Conservation (phyloP, 1,284 basidiomycete species). For the Rhodotorula mucilaginosa region DNA sequence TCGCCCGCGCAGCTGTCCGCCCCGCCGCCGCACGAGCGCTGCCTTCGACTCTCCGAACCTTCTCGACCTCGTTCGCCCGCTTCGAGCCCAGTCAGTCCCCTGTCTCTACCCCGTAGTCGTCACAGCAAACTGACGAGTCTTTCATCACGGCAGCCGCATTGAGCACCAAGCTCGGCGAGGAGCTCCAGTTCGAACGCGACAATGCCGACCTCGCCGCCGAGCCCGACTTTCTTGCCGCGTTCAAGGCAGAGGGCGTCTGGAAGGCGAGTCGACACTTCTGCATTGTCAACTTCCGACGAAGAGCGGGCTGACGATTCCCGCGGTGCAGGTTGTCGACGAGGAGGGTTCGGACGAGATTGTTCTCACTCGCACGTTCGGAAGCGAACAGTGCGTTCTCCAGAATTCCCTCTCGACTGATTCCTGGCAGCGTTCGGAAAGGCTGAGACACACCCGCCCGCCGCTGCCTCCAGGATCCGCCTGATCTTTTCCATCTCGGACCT, state of each 20-base stretch:
- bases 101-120: too few relatives aligned
- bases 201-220: conserved; percentile 50
- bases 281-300: too few relatives aligned
- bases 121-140: neutral
- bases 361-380: conserved; percentile 79
- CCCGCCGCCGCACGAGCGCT: conserved; percentile 5
- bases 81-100: conserved; percentile 4
- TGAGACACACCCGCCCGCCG: too few relatives aligned
- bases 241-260: conserved; percentile 76
- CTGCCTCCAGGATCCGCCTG: conserved; percentile 61
- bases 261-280: conserved; percentile 51
- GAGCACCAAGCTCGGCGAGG: conserved; percentile 71
- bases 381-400: conserved; percentile 69
- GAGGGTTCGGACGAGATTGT: conserved; percentile 77
- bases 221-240: conserved; percentile 75
- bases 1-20: conserved; percentile 7
- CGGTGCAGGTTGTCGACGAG: conserved; percentile 65
- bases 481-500: conserved; percentile 82
- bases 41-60: conserved; percentile 2
- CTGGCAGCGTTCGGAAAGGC: too few relatives aligned
- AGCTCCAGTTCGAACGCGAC: conserved; percentile 81
- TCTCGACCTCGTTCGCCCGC: conserved; percentile 39
- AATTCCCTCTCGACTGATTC: too few relatives aligned
- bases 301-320: neutral
- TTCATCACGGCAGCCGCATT: conserved; percentile 55